Base-by-base conservation (phyloP, 352 stramenopile genomes). In the Albugo candida region DNA sequence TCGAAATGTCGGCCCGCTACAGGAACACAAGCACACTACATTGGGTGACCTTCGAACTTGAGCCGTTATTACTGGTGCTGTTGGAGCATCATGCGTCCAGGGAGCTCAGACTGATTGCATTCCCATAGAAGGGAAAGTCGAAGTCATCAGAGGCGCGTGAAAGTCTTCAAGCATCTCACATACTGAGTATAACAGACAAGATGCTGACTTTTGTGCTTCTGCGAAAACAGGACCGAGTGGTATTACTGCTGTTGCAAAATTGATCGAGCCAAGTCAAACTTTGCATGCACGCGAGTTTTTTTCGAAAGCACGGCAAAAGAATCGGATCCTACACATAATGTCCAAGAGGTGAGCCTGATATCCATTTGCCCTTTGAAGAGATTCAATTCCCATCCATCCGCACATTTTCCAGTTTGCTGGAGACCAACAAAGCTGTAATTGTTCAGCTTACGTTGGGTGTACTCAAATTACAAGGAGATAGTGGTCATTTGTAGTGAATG, bases 361-460 rank as follows among this genome's bases (percentile, higher is more conserved):
- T 68, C 61, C 11, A 36, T 92, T 3, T 80, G 75, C 1, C 79
- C 79, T 0, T 73, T 13, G 79, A 92, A 66, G 76, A 88, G 61
- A 70, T 92, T 4, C 60, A 63, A 17, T 61, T 86, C n/a, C 59
- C 70, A 5, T 63, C 65, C 1, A 61, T 74, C 13, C 58, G 59
- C 5, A 50, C 73, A 8, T 56, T 63, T 12, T 36, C 86, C 12
- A 81, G 64, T 2, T 31, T 31, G 24, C 24, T 31, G 8, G 24
- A 31, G 24, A 31, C 24, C 8, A 31, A 31, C 24, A 31, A 31
- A 31, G 39, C 67, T 20, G 75, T 85, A 13, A 83, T 88, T 67
- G 85, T 92, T 63, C 78, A 87, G 43, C 69, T 92, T 1, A 86
- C 73, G 0, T 54, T 92, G 0, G 71, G 86, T 24, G 67, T 83